phyloP scores from a whole-genome alignment of 371 early-diverging fungal genomes.

The Rhizopus sp. region DNA sequence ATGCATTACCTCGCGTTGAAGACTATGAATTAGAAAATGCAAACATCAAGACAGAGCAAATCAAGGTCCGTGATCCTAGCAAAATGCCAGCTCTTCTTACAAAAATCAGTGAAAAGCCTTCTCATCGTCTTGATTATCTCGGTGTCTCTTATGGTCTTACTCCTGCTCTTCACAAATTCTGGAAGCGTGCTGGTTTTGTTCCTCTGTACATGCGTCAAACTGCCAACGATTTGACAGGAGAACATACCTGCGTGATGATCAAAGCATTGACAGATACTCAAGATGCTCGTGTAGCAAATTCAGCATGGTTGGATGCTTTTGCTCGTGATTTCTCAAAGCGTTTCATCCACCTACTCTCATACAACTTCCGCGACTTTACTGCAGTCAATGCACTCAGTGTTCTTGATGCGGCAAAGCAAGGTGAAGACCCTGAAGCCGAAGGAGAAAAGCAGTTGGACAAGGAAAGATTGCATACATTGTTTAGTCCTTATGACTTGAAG shows the following conservation, averaged over 20 bases:
- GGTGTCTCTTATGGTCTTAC: constrained; percentile 98
- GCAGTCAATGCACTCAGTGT: constrained; percentile 82
- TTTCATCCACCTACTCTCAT: constrained; percentile 85
- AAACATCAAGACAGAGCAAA: constrained; percentile 73
- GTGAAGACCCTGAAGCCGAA: constrained; percentile 31
- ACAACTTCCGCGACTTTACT: constrained; percentile 83
- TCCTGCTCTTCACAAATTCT: constrained; percentile 90
- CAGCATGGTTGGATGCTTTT: constrained; percentile 79
- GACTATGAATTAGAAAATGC: constrained; percentile 68
- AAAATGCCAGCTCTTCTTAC: constrained; percentile 91
- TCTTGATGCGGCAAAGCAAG: constrained; percentile 69
- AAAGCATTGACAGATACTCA: constrained; percentile 66
- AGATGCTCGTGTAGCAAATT: constrained; percentile 52
- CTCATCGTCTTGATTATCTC: constrained; percentile 88
- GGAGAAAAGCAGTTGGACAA: constrained; percentile 43
- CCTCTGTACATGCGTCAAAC: constrained; percentile 98
- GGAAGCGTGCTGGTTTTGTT: constrained; percentile 90
- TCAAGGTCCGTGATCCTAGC: constrained; percentile 83
- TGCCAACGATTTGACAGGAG: constrained; percentile 96
- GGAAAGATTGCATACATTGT: constrained; percentile 59
- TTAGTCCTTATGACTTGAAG: constrained; percentile 90
- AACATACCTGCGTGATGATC: constrained; percentile 97
- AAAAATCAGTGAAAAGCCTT: constrained; percentile 77
- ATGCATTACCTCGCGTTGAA: constrained; percentile 53
- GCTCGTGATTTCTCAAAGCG: constrained; percentile 88